A percentile compares a stretch with the other conserved stretches of the same genome.
phyloP scores from a whole-genome alignment of 2,329 filamentous ascomycete genomes.

The Pseudopithomyces chartarum region DNA sequence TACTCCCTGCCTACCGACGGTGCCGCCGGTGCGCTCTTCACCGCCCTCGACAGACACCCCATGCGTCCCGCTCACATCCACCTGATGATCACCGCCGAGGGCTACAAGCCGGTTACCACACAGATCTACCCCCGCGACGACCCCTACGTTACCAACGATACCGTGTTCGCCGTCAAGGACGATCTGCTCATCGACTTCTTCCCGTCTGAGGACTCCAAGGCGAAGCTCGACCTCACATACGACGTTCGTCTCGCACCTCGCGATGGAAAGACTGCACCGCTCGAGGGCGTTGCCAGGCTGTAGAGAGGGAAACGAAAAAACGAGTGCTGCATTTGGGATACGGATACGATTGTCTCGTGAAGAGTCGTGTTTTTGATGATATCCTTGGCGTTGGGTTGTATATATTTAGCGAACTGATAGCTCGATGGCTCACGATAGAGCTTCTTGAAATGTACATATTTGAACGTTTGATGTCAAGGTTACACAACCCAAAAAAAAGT shows the following conservation, averaged over 20 bases:
- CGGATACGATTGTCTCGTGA: neutral
- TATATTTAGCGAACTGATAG: constrained; percentile 4
- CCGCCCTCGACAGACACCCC: constrained; percentile 61
- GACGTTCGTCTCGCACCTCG: constrained; percentile 62
- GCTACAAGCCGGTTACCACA: constrained; percentile 62
- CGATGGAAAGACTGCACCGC: constrained; percentile 34
- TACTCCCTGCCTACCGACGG: constrained; percentile 69
- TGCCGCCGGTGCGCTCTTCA: constrained; percentile 59
- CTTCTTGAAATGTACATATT: constrained; percentile 10
- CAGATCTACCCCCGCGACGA: constrained; percentile 65
- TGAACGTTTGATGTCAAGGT: neutral
- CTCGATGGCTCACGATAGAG: neutral
- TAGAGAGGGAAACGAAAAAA: constrained; percentile 30
- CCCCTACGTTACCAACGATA: constrained; percentile 62
- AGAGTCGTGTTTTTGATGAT: neutral
- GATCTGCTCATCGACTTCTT: constrained; percentile 63
- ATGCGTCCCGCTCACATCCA: constrained; percentile 68
- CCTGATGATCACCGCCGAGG: constrained; percentile 65
- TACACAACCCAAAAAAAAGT: neutral
- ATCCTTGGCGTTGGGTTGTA: constrained; percentile 3
- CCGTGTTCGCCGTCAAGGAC: constrained; percentile 66
- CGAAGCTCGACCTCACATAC: constrained; percentile 64
- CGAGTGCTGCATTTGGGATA: constrained; percentile 26
- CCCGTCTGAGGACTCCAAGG: constrained; percentile 58
- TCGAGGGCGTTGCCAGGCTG: constrained; percentile 39